phyloP scores from a whole-genome alignment of 352 stramenopile genomes.

The Globisporangium lucens region DNA sequence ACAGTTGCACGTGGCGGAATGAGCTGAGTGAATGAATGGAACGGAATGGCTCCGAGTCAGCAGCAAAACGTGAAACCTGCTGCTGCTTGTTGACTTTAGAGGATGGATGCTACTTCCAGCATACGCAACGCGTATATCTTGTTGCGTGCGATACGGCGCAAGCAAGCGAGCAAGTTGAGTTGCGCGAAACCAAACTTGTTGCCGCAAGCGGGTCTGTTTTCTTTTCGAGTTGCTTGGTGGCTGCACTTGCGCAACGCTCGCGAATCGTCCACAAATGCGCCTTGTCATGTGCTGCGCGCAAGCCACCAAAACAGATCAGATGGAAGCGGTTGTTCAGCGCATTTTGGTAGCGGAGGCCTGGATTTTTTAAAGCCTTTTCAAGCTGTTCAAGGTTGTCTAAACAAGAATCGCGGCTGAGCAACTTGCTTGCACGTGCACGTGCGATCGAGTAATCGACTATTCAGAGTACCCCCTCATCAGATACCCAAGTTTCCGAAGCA shows the following conservation, averaged over 20 bases:
- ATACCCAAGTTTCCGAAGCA: not conserved
- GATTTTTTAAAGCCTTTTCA: not conserved
- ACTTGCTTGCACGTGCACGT: not conserved
- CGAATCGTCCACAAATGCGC: conserved; percentile 1
- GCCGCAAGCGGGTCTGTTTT: not conserved
- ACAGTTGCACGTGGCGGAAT: not conserved
- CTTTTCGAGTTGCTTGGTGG: not conserved
- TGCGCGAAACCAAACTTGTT: conserved; percentile 2
- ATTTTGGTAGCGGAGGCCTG: not conserved
- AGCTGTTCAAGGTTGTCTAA: conserved; percentile 1
- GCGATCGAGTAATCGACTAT: not conserved
- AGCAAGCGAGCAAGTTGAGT: not conserved
- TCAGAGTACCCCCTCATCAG: not conserved
- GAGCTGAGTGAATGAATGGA: not conserved
- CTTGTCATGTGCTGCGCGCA: not conserved
- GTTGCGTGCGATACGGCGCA: conserved; percentile 6
- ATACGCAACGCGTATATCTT: not conserved
- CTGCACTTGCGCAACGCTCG: not conserved
- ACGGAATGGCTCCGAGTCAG: conserved; percentile 2
- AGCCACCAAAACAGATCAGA: conserved; percentile 1
- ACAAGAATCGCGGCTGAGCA: not conserved
- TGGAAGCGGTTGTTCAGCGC: not conserved
- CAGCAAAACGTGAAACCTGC: not conserved
- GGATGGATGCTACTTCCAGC: not conserved
- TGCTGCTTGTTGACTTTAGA: not conserved